Evolutionary conservation across 2,329 filamentous ascomycete species (phyloP), one percentile per base, ranked within the genome.

Genomic region (Lecanosticta acicola): DNA sequence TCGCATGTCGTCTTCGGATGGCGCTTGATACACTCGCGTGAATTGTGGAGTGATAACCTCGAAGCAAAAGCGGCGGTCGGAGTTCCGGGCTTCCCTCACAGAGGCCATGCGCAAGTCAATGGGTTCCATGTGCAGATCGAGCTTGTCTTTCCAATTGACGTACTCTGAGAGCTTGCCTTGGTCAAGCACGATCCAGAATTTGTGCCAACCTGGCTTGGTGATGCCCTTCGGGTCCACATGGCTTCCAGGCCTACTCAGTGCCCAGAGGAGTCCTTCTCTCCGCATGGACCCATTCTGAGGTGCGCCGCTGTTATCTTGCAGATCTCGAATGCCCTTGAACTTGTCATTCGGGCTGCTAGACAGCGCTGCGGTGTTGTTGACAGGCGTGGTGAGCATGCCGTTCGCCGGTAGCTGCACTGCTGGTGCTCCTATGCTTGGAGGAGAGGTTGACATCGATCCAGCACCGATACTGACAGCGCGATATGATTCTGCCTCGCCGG

Each of bases 181-280:
- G 64, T 97, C 94, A 36, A 98, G 76, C 2, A 98, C 93, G 54
- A 98, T 94, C 93, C 93, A 98, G 69, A 97, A 98, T 87, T 98
- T 98, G 68, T 98, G 93, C 93, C 93, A 98, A 41, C 88, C 90
- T 68, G 94, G 89, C 66, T 97, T 96, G 63, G 96, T 97, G 58
- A 98, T 74, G 14, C 88, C 90, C 58, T 93, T 88, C 8, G 93
- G 93, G 65, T 98, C 94, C 20, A 93, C 90, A 66, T 98, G 93
- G 46, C 88, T 91, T 14, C 90, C 90, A 2, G 91, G 91, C 53
- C 88, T 81, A 62, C 91, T 97, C 36, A 97, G 72, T 19, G 94
- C 89, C 93, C 93, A 98, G 5, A 98, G 69, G 8, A 98, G 74
- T 4, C 93, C 94, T 71, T 98, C 93, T 64, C 97, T 98, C 36